These are phyloP conservation scores for Globisporangium emineosum DNA, from an alignment of 352 stramenopile genomes.

Conservation along the genomic window DNA sequence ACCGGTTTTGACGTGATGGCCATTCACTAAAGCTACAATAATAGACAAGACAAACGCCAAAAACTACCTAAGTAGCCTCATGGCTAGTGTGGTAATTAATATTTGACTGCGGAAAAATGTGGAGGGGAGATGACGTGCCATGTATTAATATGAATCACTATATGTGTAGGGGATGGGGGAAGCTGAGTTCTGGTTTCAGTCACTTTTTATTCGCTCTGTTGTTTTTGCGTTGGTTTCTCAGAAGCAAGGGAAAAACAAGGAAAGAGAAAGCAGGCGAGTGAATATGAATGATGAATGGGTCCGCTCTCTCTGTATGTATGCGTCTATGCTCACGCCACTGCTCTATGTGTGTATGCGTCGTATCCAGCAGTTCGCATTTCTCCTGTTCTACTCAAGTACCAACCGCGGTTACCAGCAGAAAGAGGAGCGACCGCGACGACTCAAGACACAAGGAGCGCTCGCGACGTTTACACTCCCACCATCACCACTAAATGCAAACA, in stretches of 20 bases:
- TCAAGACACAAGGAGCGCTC: background rate
- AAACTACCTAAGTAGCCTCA: no score
- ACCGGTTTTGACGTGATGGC: no score
- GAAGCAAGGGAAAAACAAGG: slow-evolving; percentile 2
- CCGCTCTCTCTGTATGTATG: background rate
- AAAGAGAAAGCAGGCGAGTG: background rate
- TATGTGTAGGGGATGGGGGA: background rate
- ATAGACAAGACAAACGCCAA: no score
- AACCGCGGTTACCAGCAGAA: background rate
- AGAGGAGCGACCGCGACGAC: background rate
- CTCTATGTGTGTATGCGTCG: background rate
- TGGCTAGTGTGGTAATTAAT: no score
- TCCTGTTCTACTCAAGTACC: background rate
- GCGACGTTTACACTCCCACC: background rate
- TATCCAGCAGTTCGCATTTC: background rate
- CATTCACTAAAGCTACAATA: no score
- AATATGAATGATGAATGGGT: background rate
- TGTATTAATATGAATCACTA: background rate
- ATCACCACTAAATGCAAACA: slow-evolving; percentile 17
- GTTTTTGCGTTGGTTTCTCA: slow-evolving; percentile 6
- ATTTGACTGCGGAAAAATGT: background rate
- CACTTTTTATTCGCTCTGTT: no score
- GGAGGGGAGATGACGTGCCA: background rate
- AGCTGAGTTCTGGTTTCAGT: background rate
- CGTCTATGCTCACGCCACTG: background rate